These are phyloP conservation scores for Cornus kousa DNA, from an alignment of 148 eudicot species.

Conservation along the genomic window DNA sequence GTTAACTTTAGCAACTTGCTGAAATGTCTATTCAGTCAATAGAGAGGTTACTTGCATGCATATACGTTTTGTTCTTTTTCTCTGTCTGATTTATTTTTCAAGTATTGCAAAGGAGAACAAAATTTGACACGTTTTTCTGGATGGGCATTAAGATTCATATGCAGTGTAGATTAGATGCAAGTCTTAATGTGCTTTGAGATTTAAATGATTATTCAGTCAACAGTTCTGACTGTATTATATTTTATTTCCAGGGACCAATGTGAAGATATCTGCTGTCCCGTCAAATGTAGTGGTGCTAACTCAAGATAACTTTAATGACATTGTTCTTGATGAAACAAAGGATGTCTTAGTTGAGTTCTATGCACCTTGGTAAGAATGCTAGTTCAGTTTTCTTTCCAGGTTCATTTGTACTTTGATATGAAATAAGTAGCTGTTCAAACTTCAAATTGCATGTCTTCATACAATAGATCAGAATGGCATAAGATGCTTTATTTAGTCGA, in stretches of 20 bases:
- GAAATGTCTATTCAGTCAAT: too few species aligned
- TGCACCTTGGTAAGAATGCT: constrained; percentile 81
- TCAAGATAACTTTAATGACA: constrained; percentile 76
- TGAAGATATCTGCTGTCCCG: constrained; percentile 80
- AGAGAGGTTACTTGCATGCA: too few species aligned
- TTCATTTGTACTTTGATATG: background rate
- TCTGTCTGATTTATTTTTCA: too few species aligned
- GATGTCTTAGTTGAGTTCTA: constrained; percentile 93
- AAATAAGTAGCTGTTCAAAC: background rate
- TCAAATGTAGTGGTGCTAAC: constrained; percentile 74
- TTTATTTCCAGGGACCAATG: constrained; percentile 74
- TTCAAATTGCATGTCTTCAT: background rate
- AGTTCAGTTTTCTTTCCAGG: background rate
- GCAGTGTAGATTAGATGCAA: background rate
- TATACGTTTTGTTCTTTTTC: too few species aligned
- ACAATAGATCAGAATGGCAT: background rate
- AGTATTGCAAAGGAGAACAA: background rate
- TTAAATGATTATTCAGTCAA: background rate
- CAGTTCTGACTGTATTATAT: background rate
- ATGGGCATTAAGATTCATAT: background rate
- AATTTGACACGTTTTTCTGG: too few species aligned
- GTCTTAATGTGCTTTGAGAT: background rate
- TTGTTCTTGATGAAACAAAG: constrained; percentile 78
- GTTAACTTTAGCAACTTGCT: background rate
- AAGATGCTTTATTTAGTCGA: background rate